These are phyloP conservation scores for Drechslerella dactyloides DNA, from an alignment of 2,329 filamentous ascomycete genomes.

Conservation along the genomic window DNA sequence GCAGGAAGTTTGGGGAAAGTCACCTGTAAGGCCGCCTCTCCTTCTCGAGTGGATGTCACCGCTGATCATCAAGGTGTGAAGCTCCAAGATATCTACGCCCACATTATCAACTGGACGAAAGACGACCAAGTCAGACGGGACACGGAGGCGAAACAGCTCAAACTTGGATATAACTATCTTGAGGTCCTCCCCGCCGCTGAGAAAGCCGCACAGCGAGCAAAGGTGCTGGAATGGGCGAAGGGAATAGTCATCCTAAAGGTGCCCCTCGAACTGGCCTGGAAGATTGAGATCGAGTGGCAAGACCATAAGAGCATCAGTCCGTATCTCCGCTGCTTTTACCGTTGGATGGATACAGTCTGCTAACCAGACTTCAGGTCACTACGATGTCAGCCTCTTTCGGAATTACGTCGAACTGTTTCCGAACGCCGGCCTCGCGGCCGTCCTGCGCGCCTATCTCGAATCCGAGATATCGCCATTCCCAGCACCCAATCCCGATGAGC, in stretches of 20 bases:
- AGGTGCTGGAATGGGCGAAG: conserved; percentile 76
- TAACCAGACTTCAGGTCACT: conserved; percentile 61
- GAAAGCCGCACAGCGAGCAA: conserved; percentile 73
- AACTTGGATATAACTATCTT: conserved; percentile 79
- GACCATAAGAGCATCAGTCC: conserved; percentile 71
- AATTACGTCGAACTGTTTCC: conserved; percentile 86
- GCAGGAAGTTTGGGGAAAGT: conserved; percentile 73
- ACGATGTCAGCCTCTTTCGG: conserved; percentile 77
- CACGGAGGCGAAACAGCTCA: conserved; percentile 88
- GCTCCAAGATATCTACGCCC: conserved; percentile 78
- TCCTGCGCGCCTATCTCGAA: conserved; percentile 80
- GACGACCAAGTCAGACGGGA: conserved; percentile 83
- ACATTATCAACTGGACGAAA: conserved; percentile 85
- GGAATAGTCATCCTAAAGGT: conserved; percentile 98
- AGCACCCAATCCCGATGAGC: conserved; percentile 55
- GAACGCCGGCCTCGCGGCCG: conserved; percentile 78
- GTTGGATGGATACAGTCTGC: conserved; percentile 5
- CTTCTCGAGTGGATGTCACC: background rate
- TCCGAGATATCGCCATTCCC: conserved; percentile 86
- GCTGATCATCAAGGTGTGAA: conserved; percentile 57
- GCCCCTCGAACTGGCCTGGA: conserved; percentile 87
- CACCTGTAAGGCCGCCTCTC: conserved; percentile 44
- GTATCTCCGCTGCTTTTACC: background rate
- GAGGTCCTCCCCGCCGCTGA: conserved; percentile 70
- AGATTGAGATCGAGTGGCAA: conserved; percentile 86